Evolutionary conservation across 2,329 filamentous ascomycete genomes (phyloP).

Genomic region (Clathrospora elynae): DNA sequence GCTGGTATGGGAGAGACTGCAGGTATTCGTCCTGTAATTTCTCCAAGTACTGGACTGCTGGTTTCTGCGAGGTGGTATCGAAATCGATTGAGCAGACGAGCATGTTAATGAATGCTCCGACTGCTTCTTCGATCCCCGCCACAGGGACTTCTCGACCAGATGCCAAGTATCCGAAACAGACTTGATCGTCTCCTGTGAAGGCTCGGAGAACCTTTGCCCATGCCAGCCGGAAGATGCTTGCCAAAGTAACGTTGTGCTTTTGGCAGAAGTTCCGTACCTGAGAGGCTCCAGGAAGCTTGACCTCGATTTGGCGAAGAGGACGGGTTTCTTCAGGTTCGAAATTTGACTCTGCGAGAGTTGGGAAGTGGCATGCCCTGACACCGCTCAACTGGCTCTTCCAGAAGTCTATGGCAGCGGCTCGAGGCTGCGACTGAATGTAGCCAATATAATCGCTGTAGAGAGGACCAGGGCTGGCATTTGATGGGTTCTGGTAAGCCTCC

Average conservation of each 20-base stretch:
- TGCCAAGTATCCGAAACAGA: constrained; percentile 50
- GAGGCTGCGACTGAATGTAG: constrained; percentile 13
- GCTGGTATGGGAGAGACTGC: constrained; percentile 22
- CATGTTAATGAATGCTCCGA: constrained; percentile 50
- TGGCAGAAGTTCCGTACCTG: constrained; percentile 40
- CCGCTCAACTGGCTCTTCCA: constrained; percentile 19
- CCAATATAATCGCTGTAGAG: constrained; percentile 22
- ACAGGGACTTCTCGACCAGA: constrained; percentile 41
- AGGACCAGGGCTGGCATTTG: constrained; percentile 5
- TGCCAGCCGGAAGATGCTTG: constrained; percentile 47
- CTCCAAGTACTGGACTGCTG: constrained; percentile 5
- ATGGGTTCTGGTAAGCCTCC: constrained; percentile 14
- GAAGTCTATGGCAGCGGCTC: constrained; percentile 7
- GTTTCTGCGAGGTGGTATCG: background rate
- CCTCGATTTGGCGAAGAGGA: constrained; percentile 4
- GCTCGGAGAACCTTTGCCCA: constrained; percentile 38
- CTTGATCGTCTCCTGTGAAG: constrained; percentile 31
- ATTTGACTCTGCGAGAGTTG: constrained; percentile 5
- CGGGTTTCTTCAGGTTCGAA: background rate
- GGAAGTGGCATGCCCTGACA: constrained; percentile 17
- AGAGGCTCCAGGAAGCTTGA: constrained; percentile 1
- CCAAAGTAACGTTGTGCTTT: constrained; percentile 49
- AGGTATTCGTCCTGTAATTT: constrained; percentile 25
- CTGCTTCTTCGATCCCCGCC: constrained; percentile 41
- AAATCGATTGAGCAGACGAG: constrained; percentile 48